Conservation (phyloP, 176 grass and related monocot species). For the Elaeis guineensis region DNA sequence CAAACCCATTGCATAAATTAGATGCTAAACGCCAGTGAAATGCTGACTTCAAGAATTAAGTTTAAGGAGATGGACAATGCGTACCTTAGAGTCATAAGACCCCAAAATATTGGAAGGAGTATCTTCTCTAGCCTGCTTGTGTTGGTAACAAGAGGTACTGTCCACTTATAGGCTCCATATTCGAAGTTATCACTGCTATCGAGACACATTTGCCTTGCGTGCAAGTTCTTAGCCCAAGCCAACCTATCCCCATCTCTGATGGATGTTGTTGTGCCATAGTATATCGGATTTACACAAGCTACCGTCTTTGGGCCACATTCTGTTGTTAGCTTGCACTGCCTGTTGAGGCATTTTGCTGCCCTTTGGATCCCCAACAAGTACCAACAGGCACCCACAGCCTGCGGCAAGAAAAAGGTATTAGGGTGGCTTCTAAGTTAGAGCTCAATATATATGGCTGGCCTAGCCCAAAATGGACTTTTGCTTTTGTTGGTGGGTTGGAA, state of each 20-base stretch:
- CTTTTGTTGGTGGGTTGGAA: too few species aligned
- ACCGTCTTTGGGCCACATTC: conserved; percentile 31
- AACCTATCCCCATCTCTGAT: conserved; percentile 21
- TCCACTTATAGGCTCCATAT: conserved; percentile 89
- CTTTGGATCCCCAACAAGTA: conserved; percentile 86
- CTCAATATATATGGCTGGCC: too few species aligned
- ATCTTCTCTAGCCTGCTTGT: conserved; percentile 63
- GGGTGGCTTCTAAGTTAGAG: too few species aligned
- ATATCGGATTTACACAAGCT: conserved; percentile 48
- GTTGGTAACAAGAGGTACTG: conserved; percentile 67
- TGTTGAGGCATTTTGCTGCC: conserved; percentile 57
- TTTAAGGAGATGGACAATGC: not conserved
- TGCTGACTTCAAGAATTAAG: too few species aligned
- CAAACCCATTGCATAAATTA: too few species aligned
- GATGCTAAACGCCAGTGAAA: too few species aligned
- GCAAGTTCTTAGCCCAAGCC: conserved; percentile 43
- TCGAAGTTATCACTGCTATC: conserved; percentile 40
- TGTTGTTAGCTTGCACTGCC: conserved; percentile 29
- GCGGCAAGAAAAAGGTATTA: not conserved
- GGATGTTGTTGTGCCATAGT: conserved; percentile 32
- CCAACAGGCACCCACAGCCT: conserved; percentile 94
- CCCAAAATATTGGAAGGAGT: conserved; percentile 95
- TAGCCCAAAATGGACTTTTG: too few species aligned
- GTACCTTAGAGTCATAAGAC: conserved; percentile 82
- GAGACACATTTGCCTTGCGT: conserved; percentile 42